Percentiles rank a stretch among this genome's conserved stretches.
Conservation (phyloP, 108 stramenopile genomes). For the Tribonema minus region DNA sequence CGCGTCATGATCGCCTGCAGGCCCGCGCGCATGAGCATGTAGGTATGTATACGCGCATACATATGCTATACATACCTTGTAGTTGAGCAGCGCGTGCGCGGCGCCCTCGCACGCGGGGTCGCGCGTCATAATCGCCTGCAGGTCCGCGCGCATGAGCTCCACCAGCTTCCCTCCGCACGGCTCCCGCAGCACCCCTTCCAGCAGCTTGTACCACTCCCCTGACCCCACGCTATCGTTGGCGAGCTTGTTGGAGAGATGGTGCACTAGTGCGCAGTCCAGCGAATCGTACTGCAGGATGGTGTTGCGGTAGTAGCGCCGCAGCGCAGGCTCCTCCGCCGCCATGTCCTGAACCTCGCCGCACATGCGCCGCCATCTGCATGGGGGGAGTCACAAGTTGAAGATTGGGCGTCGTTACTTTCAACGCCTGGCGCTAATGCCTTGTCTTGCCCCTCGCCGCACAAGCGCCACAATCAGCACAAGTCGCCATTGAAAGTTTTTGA, state of each 20-base stretch:
- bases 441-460: too few relatives aligned
- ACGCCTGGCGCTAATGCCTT: too few relatives aligned
- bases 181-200: slow-evolving; percentile 7
- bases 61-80: too few relatives aligned
- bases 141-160: slow-evolving; percentile 1
- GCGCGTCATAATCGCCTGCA: slow-evolving; percentile 7
- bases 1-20: slow-evolving; percentile 9
- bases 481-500: too few relatives aligned
- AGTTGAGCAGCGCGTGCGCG: slow-evolving; percentile 39
- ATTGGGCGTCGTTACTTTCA: too few relatives aligned
- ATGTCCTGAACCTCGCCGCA: too few relatives aligned
- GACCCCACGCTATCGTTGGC: slow-evolving; percentile 30
- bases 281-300: slow-evolving; percentile 30
- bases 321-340: slow-evolving; percentile 36
- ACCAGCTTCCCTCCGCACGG: slow-evolving; percentile 4
- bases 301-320: slow-evolving; percentile 20
- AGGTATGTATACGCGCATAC: too few relatives aligned
- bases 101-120: slow-evolving; percentile 34
- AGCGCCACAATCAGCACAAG: too few relatives aligned
- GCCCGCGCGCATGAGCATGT: background rate
- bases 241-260: slow-evolving; percentile 22
- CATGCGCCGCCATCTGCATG: too few relatives aligned
- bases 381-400: too few relatives aligned
- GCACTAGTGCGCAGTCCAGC: slow-evolving; percentile 22
- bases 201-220: slow-evolving; percentile 29